Evolutionary conservation across 768 basidiomycete genomes (phyloP).

Genomic region (Candolleomyces eurysporus): DNA sequence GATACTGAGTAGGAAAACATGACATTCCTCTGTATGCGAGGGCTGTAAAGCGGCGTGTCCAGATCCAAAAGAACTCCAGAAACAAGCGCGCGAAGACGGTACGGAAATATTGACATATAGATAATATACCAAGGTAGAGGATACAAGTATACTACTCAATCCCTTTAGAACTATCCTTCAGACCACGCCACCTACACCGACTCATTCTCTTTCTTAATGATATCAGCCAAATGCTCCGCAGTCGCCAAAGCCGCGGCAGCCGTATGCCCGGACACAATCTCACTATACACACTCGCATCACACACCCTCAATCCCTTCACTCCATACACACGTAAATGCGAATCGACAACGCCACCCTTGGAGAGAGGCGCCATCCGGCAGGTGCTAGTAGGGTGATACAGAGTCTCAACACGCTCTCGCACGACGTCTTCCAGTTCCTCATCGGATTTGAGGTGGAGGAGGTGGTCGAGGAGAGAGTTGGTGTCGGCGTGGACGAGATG

Average conservation of each 20-base stretch:
- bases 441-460: constrained; percentile 31
- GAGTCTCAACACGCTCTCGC: constrained; percentile 39
- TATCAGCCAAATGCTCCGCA: constrained; percentile 29
- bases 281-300: constrained; percentile 13
- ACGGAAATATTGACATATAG: background rate
- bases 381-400: constrained; percentile 45
- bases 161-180: background rate
- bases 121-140: background rate
- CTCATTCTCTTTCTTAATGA: constrained; percentile 23
- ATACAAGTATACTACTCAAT: no score
- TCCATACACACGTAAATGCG: constrained; percentile 42
- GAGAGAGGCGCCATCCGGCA: constrained; percentile 43
- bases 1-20: no score
- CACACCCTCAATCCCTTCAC: constrained; percentile 37
- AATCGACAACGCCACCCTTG: constrained; percentile 44
- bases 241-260: constrained; percentile 30
- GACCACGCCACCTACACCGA: background rate
- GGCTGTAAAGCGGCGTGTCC: no score
- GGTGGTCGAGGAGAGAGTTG: constrained; percentile 34
- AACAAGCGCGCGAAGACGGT: no score
- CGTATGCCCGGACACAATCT: constrained; percentile 17
- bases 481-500: constrained; percentile 29
- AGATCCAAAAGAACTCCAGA: no score
- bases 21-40: no score
- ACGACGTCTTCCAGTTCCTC: constrained; percentile 38